Evolutionary conservation across 2,329 filamentous ascomycete species (phyloP), one percentile per base, ranked within the genome.

Genomic region (Cercospora zeae-maydis): DNA sequence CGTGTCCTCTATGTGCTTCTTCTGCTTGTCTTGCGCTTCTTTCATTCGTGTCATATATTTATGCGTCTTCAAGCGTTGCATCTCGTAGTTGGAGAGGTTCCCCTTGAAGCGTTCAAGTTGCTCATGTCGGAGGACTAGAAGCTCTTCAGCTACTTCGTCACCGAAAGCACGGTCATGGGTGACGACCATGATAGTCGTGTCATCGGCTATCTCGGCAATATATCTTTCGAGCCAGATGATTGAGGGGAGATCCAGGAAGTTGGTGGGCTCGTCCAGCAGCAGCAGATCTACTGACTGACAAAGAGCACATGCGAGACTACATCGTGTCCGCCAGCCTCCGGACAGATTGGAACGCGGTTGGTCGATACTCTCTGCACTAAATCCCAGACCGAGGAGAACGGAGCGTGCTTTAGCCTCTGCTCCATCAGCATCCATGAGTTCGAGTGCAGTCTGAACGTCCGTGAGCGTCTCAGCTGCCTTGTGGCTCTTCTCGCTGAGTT

Each of bases 91-190:
- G 0, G 86, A 82, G 0, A 96, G 79, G 62, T 90, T 88, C 1
- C 91, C 91, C 53, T 88, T 86, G 76, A 95, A 95, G 61, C 88
- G 88, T 1, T 85, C 85, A 0, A 96, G 80, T 14, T 82, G 81
- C 70, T 90, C 86, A 61, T 93, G 88, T 31, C 87, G 86, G 19
- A 96, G 78, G 34, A 96, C 86, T 21, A 96, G 81, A 2, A 93
- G 82, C 75, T 96, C 89, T 64, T 86, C 82, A 8, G 88, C 92
- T 66, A 92, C 88, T 0, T 87, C 83, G 57, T 91, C 88, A 53
- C 88, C 85, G 72, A 96, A 96, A 67, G 90, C 88, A 14, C 91
- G 85, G 74, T 96, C 92, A 76, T 96, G 92, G 0, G 91, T 95
- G 2, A 95, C 91, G 1, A 95, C 79, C 14, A 96, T 80, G 1